Evolutionary conservation across 1,139 yeast genomes (phyloP).

Genomic region (Yamadazyma songkhlaensis): DNA sequence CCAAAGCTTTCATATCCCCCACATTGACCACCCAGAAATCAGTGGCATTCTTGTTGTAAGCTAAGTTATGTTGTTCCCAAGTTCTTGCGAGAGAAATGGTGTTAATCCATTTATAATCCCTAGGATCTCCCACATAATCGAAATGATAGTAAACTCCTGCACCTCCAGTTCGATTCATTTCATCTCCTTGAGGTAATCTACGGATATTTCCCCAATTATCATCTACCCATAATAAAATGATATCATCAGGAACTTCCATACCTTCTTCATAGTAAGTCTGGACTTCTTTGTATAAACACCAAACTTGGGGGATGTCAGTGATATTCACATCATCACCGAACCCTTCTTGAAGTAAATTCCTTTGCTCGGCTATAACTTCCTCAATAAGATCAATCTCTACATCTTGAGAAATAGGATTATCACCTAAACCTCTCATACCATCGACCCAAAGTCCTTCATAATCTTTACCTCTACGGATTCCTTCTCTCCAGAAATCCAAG

Average conservation of each 20-base stretch:
- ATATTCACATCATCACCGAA: constrained; percentile 12
- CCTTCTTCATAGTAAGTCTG: constrained; percentile 17
- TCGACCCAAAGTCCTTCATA: constrained; percentile 18
- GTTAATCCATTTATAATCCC: constrained; percentile 18
- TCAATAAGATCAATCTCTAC: constrained; percentile 14
- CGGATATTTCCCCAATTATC: constrained; percentile 19
- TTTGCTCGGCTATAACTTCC: constrained; percentile 14
- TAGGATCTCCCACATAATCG: constrained; percentile 18
- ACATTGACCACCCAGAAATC: constrained; percentile 16
- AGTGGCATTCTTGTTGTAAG: constrained; percentile 12
- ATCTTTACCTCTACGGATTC: constrained; percentile 14
- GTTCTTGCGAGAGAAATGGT: constrained; percentile 13
- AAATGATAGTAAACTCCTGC: constrained; percentile 19
- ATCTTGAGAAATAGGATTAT: constrained; percentile 14
- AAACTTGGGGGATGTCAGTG: constrained; percentile 16
- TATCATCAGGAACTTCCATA: constrained; percentile 19
- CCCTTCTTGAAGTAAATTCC: constrained; percentile 12
- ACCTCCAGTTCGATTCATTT: constrained; percentile 16
- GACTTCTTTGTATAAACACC: constrained; percentile 19
- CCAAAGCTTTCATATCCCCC: constrained; percentile 17
- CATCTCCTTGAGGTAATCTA: constrained; percentile 17
- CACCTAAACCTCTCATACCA: constrained; percentile 20
- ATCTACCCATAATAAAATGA: constrained; percentile 18
- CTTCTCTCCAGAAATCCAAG: constrained; percentile 15
- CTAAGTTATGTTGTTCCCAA: constrained; percentile 17